phyloP scores from a whole-genome alignment of 352 stramenopile species.

The Phytophthora colocasiae region DNA sequence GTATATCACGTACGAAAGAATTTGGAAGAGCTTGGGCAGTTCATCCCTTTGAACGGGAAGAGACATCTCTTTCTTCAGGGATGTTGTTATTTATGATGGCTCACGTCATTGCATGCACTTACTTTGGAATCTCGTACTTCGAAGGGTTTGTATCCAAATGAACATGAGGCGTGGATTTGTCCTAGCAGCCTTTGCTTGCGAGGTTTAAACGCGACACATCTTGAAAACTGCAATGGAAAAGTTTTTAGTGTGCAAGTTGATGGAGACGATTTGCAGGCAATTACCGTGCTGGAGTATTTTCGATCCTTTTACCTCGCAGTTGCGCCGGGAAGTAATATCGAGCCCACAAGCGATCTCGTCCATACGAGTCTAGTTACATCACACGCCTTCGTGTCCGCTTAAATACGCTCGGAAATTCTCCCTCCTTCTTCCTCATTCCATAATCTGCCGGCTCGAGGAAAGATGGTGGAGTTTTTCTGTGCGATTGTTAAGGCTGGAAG shows the following conservation, averaged over 20 bases:
- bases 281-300: slow-evolving; percentile 39
- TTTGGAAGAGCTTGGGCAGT: slow-evolving; percentile 41
- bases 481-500: background rate
- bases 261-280: background rate
- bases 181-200: too few species aligned
- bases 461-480: background rate
- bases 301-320: slow-evolving; percentile 52
- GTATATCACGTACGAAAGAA: slow-evolving; percentile 43
- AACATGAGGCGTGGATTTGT: slow-evolving; percentile 20
- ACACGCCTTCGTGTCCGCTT: too few species aligned
- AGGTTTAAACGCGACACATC: slow-evolving; percentile 21
- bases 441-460: background rate
- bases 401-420: too few species aligned
- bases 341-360: slow-evolving; percentile 40
- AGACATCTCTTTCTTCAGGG: slow-evolving; percentile 8
- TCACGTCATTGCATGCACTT: slow-evolving; percentile 46
- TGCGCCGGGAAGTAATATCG: slow-evolving; percentile 49
- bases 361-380: too few species aligned
- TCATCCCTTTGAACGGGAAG: slow-evolving; percentile 18
- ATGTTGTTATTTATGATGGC: slow-evolving; percentile 26
- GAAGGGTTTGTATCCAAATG: slow-evolving; percentile 35
- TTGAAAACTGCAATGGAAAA: slow-evolving; percentile 15
- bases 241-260: background rate
- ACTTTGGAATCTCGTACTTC: slow-evolving; percentile 42
- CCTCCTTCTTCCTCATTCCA: too few species aligned